Conservation (phyloP, 2,329 filamentous ascomycete species). For the Cytospora paraplurivora region DNA sequence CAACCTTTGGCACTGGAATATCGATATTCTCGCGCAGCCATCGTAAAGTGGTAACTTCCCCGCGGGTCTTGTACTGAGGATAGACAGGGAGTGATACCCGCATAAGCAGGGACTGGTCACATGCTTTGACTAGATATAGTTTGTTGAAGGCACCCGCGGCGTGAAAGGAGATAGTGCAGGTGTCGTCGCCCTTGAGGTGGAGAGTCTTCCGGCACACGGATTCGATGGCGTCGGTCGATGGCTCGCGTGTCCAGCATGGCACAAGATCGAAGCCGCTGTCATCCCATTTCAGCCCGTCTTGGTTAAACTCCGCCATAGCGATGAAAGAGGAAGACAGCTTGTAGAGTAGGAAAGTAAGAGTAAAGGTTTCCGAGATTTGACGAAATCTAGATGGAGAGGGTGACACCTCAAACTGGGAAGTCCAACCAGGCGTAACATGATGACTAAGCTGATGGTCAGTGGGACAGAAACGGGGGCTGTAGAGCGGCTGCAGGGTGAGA, state of each 20-base stretch:
- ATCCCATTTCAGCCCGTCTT: slow-evolving; percentile 11
- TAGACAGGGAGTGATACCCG: slow-evolving; percentile 35
- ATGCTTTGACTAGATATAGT: slow-evolving; percentile 34
- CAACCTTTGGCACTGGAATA: slow-evolving; percentile 39
- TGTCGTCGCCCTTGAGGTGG: background rate
- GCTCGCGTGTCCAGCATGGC: slow-evolving; percentile 7
- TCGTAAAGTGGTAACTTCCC: slow-evolving; percentile 42
- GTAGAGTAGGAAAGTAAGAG: too few species aligned
- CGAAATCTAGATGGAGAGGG: too few species aligned
- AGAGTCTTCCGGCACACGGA: background rate
- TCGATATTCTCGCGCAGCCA: slow-evolving; percentile 36
- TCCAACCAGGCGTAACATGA: too few species aligned
- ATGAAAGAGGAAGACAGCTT: too few species aligned
- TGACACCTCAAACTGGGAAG: too few species aligned
- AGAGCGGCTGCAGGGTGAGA: too few species aligned
- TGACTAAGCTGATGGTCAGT: too few species aligned
- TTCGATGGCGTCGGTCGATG: background rate
- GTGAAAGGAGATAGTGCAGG: slow-evolving; percentile 33
- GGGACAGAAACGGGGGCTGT: too few species aligned
- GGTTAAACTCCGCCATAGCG: background rate
- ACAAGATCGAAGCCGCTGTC: slow-evolving; percentile 1
- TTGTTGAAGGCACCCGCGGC: slow-evolving; percentile 38
- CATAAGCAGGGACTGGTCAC: slow-evolving; percentile 30
- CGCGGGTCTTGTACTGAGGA: slow-evolving; percentile 34
- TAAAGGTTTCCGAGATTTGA: too few species aligned